Evolutionary conservation across 1,284 basidiomycete species (phyloP), one percentile per base, ranked within the genome.

Genomic region (Binderoboletus segoi): DNA sequence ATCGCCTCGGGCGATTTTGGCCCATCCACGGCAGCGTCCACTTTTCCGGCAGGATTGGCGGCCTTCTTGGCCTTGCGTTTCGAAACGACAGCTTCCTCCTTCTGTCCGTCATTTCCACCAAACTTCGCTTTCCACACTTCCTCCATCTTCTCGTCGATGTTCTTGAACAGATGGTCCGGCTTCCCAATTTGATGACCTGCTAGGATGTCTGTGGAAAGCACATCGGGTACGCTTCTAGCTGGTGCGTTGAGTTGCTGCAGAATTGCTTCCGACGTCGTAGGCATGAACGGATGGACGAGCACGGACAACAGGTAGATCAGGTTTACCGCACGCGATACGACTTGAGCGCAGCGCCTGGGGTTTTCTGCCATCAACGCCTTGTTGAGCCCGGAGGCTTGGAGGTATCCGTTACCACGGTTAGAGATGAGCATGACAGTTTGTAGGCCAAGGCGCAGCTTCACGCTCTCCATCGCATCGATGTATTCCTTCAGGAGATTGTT

Each of bases 231-330:
- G 12, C 82, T 78, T 48, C 96, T 85, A 3, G 89, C 82, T 3
- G 95, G 95, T 1, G 95, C 96, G 71, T 97, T 94, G 62, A 99
- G 83, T 72, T 99, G 97, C 32, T 75, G 72, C 58, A 97, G 82
- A 59, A 99, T 96, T 11, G 87, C 80, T 21, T 86, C 85, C 26
- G 90, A 86, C 0, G 93, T 96, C 24, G 87, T 82, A 38, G 97
- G 97, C 96, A 99, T 98, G 85, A 95, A 99, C 0, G 97, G 96
- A 71, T 96, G 91, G 62, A 94, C 76, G 61, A 97, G 78, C 32
- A 88, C 88, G 13, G 93, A 91, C 56, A 99, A 82, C 30, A 89
- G 75, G 74, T 97, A 99, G 73, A 99, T 97, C 63, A 99, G 79
- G 77, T 98, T 98, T 73, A 95, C 75, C 23, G 94, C 91, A 57